Base-by-base conservation (phyloP, 2,329 filamentous ascomycete species). In the Apiospora koreana region DNA sequence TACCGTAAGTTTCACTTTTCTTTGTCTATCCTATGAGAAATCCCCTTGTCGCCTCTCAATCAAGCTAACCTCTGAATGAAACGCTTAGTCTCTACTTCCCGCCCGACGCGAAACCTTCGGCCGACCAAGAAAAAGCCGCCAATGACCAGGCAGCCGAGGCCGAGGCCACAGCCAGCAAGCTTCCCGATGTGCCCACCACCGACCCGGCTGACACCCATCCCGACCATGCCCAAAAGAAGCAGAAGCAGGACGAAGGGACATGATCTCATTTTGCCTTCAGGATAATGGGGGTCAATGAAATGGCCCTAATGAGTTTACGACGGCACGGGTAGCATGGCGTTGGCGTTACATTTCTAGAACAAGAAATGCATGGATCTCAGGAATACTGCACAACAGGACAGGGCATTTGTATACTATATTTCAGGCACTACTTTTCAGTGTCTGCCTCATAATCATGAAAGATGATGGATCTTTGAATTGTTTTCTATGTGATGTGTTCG, bases 1-100 rank as follows among this genome's bases (percentile, higher is more conserved):
- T 97, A 14, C 93, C 95, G 94, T 97, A 81, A 85, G 92, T 88
- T 1, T 7, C 54, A 1, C 8, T 14, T 42, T 9, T 2, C 46
- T 54, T 1, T 7, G 12, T 42, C 7, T 3, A 21, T n/a, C 5
- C 12, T 28, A 7, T 10, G 2, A 31, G 12, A 23, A 5, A 2
- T 7, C 10, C 5, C 21, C 10, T 65, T 16, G 21, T 41, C 6
- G 7, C 64, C 35, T 68, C 23, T 67, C 9, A 58, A 31, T 5
- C 21, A 28, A 18, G 46, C 43, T 62, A 28, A 38, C 3, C 1
- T 31, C 35, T 46, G 28, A 35, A 9, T 18, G 31, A 4, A 21
- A 42, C 54, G 28, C 4, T 25, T 38, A 78, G 77, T 35, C 75
- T 72, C n/a, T 74, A 73, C 70, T 78, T 79, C 65, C 75, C 75